Evolutionary conservation across 805 yeast genomes (phyloP).

Genomic region (Kuraishia piskuri): DNA sequence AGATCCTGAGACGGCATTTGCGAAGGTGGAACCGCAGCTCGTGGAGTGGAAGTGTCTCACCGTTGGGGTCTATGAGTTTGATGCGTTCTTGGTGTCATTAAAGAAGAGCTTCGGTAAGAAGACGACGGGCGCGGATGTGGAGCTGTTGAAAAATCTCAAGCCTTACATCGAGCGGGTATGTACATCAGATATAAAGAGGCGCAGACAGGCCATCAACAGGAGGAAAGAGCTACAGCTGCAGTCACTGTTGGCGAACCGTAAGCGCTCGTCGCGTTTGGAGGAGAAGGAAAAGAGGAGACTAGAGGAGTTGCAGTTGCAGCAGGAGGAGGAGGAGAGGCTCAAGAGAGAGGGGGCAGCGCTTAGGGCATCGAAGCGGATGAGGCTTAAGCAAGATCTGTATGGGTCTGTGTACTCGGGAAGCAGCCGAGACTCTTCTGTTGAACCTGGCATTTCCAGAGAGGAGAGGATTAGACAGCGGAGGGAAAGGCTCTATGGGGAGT

Average conservation of each 20-base stretch:
- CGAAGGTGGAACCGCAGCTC: slow-evolving; percentile 25
- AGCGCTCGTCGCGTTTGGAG: slow-evolving; percentile 66
- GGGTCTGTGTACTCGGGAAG: slow-evolving; percentile 9
- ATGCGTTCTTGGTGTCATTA: slow-evolving; percentile 21
- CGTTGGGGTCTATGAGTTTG: slow-evolving; percentile 35
- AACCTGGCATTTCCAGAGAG: slow-evolving; percentile 25
- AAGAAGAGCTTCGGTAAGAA: slow-evolving; percentile 24
- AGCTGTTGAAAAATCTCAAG: slow-evolving; percentile 22
- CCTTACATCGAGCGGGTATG: slow-evolving; percentile 25
- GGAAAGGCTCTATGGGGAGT: neutral
- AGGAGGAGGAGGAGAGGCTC: slow-evolving; percentile 36
- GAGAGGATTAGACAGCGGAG: slow-evolving; percentile 17
- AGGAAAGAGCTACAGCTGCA: slow-evolving; percentile 58
- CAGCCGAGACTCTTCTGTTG: slow-evolving; percentile 22
- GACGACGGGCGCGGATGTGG: slow-evolving; percentile 15
- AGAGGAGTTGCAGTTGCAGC: slow-evolving; percentile 44
- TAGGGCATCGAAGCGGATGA: slow-evolving; percentile 31
- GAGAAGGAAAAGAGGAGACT: slow-evolving; percentile 43
- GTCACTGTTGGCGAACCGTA: slow-evolving; percentile 55
- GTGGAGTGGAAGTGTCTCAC: slow-evolving; percentile 30
- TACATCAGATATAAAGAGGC: slow-evolving; percentile 39
- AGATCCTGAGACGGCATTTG: slow-evolving; percentile 13
- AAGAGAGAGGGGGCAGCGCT: slow-evolving; percentile 35
- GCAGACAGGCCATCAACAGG: slow-evolving; percentile 45
- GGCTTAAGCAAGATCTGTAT: slow-evolving; percentile 22